phyloP scores from a whole-genome alignment of 2,329 filamentous ascomycete species.

The Colletotrichum acutatum region DNA sequence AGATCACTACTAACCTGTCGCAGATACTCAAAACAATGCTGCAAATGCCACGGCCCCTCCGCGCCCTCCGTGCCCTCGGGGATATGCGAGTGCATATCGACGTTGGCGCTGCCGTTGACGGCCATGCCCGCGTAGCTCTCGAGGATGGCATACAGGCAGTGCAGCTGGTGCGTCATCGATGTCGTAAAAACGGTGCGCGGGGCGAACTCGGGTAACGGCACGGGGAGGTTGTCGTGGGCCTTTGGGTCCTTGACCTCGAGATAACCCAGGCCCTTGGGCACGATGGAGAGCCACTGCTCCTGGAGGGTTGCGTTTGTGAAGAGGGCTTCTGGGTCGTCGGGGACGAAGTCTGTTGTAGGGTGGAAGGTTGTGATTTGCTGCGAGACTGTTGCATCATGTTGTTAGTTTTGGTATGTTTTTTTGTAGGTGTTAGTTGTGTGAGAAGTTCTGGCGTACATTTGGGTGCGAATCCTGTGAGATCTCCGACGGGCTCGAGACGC shows the following conservation, averaged over 20 bases:
- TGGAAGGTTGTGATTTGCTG: conserved; percentile 52
- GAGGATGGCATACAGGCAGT: conserved; percentile 53
- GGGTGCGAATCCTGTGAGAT: conserved; percentile 54
- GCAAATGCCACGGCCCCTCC: conserved; percentile 45
- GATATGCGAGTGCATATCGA: conserved; percentile 38
- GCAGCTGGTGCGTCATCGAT: conserved; percentile 56
- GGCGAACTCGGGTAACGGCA: conserved; percentile 44
- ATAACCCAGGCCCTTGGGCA: conserved; percentile 55
- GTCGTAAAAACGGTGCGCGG: conserved; percentile 53
- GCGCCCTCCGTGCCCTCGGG: conserved; percentile 37
- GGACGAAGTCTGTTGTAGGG: conserved; percentile 49
- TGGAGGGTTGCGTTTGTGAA: conserved; percentile 46
- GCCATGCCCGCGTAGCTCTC: conserved; percentile 43
- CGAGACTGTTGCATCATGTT: conserved; percentile 43
- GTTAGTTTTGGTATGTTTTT: neutral
- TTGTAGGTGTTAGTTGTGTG: too few relatives aligned
- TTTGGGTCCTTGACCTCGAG: conserved; percentile 47
- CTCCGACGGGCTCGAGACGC: conserved; percentile 47
- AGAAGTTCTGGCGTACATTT: conserved; percentile 40
- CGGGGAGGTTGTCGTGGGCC: conserved; percentile 50
- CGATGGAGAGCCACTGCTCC: conserved; percentile 50
- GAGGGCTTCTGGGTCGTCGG: conserved; percentile 52
- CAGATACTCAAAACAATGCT: conserved; percentile 53
- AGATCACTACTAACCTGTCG: conserved; percentile 24
- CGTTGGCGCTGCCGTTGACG: conserved; percentile 27